Percentiles rank a stretch among this genome's conserved stretches.
phyloP scores from a whole-genome alignment of 257 asterid species.

The Solanum virginianum region DNA sequence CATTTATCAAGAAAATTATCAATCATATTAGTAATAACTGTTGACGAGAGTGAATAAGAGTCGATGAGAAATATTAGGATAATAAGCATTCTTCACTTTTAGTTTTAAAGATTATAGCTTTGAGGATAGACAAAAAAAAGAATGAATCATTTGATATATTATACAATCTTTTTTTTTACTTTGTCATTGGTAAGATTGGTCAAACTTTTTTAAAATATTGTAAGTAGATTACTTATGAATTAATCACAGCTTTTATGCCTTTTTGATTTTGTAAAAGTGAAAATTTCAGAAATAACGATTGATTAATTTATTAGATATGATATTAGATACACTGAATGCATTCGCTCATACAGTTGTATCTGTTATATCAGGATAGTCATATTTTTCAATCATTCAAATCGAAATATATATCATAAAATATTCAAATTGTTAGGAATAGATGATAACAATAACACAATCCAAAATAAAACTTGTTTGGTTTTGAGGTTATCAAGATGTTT shows the following conservation, averaged over 20 bases:
- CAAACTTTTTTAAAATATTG: neutral
- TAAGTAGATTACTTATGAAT: neutral
- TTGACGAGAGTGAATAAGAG: neutral
- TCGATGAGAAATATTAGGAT: rapidly evolving
- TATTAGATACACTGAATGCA: neutral
- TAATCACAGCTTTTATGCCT: neutral
- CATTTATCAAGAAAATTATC: neutral
- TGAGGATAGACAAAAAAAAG: no score
- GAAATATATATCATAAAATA: neutral
- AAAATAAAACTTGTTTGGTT: neutral
- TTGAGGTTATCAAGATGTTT: neutral
- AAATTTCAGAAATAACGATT: neutral
- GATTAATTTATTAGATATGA: no score
- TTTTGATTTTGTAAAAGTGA: neutral
- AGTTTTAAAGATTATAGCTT: no score
- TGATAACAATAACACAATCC: neutral
- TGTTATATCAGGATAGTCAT: neutral
- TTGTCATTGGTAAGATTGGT: neutral
- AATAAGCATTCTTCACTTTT: neutral
- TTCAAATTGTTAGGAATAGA: neutral
- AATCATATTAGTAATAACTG: neutral
- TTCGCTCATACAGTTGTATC: neutral
- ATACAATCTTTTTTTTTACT: neutral
- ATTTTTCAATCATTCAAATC: neutral
- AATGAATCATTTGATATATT: neutral